Evolutionary conservation across 139 green algal species (phyloP).

Genomic region (Edaphochlamys debaryana): DNA sequence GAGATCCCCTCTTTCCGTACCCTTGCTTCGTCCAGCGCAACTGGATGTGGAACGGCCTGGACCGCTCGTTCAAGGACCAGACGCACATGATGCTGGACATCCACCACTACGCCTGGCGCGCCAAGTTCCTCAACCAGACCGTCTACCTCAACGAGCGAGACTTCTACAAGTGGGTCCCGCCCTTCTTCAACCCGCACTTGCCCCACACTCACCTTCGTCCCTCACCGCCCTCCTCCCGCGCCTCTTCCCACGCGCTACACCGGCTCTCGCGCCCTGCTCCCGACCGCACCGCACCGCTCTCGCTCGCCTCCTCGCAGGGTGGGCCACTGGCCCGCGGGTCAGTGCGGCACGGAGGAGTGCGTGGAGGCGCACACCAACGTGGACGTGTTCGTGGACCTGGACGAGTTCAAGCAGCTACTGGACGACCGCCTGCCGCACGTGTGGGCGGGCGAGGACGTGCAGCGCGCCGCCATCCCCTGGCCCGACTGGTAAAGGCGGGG

Average conservation of each 20-base stretch:
- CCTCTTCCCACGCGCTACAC: too few species aligned
- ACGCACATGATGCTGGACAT: slow-evolving; percentile 86
- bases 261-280: too few species aligned
- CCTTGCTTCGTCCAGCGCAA: too few species aligned
- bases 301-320: slow-evolving; percentile 43
- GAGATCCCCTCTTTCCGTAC: too few species aligned
- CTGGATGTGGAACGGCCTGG: slow-evolving; percentile 78
- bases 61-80: slow-evolving; percentile 68
- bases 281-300: too few species aligned
- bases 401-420: slow-evolving; percentile 62
- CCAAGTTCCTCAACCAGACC: slow-evolving; percentile 77
- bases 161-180: slow-evolving; percentile 48
- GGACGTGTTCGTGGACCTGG: slow-evolving; percentile 80
- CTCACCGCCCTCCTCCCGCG: too few species aligned
- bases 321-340: slow-evolving; percentile 69
- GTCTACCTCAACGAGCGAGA: slow-evolving; percentile 78
- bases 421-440: slow-evolving; percentile 74
- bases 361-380: slow-evolving; percentile 89
- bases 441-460: slow-evolving; percentile 60
- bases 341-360: slow-evolving; percentile 85
- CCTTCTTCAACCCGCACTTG: too few species aligned
- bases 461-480: slow-evolving; percentile 68
- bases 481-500: slow-evolving; percentile 44
- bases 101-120: slow-evolving; percentile 88
- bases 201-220: too few species aligned